phyloP scores from a whole-genome alignment of 805 yeast species.

The Ogataea pignaliae region DNA sequence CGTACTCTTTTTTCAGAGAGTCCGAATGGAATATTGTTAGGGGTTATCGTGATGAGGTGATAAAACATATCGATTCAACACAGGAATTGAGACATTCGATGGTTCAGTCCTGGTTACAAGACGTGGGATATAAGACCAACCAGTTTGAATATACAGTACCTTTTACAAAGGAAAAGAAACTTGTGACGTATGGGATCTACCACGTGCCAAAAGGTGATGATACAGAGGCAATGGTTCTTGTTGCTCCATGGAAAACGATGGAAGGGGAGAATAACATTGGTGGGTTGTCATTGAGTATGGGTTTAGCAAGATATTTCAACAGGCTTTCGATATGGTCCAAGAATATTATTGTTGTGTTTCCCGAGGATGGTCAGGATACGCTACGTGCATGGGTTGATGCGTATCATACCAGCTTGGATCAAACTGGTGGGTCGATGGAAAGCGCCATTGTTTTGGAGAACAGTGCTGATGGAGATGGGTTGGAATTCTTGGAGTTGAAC shows the following conservation, averaged over 20 bases:
- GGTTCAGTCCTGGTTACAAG: constrained; percentile 57
- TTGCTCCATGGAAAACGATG: constrained; percentile 79
- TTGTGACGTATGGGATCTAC: constrained; percentile 64
- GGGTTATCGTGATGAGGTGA: constrained; percentile 68
- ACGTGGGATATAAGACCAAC: constrained; percentile 67
- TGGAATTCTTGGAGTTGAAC: constrained; percentile 67
- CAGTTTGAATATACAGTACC: constrained; percentile 27
- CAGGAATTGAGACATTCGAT: constrained; percentile 38
- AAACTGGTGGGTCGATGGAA: constrained; percentile 91
- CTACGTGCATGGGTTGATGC: constrained; percentile 90
- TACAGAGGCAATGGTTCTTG: constrained; percentile 89
- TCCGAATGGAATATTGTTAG: constrained; percentile 90
- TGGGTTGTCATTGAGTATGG: constrained; percentile 68
- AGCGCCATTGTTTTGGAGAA: constrained; percentile 84
- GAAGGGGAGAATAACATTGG: constrained; percentile 68
- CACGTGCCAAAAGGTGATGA: constrained; percentile 96
- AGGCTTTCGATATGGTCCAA: constrained; percentile 95
- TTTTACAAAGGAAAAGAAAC: constrained; percentile 15
- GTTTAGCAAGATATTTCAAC: constrained; percentile 74
- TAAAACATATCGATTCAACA: constrained; percentile 32
- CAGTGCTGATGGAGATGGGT: constrained; percentile 56
- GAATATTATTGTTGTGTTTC: constrained; percentile 81
- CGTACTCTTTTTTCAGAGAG: constrained; percentile 84
- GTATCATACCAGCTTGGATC: constrained; percentile 77
- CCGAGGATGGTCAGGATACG: constrained; percentile 63